Percentiles rank a stretch among this genome's conserved stretches.
These are phyloP conservation scores for Neocallimastix lanati DNA, from an alignment of 192 early-diverging fungal species.

Conservation along the genomic window DNA sequence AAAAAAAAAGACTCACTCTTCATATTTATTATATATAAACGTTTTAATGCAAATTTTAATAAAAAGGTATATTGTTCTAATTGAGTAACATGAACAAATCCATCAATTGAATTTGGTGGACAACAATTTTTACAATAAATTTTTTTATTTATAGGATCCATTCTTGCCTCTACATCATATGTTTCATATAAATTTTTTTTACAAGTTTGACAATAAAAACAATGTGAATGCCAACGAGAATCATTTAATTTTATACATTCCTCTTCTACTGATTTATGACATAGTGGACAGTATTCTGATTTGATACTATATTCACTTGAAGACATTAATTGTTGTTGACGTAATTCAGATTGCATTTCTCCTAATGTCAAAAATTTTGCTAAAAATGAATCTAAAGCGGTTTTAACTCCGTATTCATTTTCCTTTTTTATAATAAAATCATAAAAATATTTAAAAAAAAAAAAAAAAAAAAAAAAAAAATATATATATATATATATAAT, in stretches of 20 bases:
- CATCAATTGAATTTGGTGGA: neutral
- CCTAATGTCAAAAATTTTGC: slow-evolving; percentile 1
- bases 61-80: slow-evolving; percentile 82
- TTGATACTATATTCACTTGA: slow-evolving; percentile 47
- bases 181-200: neutral
- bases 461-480: neutral
- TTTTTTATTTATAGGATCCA: neutral
- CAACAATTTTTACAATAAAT: neutral
- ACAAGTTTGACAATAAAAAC: slow-evolving; percentile 46
- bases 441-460: neutral
- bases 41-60: slow-evolving; percentile 58
- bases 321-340: slow-evolving; percentile 15
- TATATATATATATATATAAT: neutral
- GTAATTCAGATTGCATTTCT: neutral
- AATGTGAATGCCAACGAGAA: slow-evolving; percentile 67
- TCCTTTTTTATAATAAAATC: too few relatives aligned
- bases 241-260: slow-evolving; percentile 51
- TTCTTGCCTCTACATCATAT: neutral
- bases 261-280: slow-evolving; percentile 66
- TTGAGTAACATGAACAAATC: slow-evolving; percentile 57
- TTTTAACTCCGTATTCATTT: slow-evolving; percentile 23
- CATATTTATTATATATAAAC: slow-evolving; percentile 60
- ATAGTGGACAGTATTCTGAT: slow-evolving; percentile 63
- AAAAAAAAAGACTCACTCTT: slow-evolving; percentile 11
- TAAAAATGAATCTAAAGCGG: slow-evolving; percentile 47